Evolutionary conservation across 345 rosid genomes (phyloP).

Genomic region (Eucalyptus pauciflora): DNA sequence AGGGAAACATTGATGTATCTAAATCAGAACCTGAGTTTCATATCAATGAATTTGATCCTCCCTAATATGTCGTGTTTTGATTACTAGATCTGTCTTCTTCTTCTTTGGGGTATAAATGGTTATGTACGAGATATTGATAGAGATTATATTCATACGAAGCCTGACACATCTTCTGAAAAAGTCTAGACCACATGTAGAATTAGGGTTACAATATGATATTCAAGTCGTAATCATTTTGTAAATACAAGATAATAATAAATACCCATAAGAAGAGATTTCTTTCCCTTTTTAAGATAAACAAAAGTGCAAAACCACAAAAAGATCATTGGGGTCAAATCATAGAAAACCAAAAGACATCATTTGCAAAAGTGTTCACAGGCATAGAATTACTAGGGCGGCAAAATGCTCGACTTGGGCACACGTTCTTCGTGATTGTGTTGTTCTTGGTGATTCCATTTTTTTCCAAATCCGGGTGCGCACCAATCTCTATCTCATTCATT

Average conservation of each 20-base stretch:
- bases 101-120: rapidly evolving
- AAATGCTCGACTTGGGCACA: neutral
- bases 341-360: neutral
- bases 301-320: neutral
- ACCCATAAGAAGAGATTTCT: neutral
- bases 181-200: rapidly evolving
- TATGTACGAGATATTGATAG: neutral
- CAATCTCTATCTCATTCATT: neutral
- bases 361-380: neutral
- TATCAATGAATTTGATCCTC: neutral
- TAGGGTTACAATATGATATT: neutral
- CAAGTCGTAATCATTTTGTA: neutral
- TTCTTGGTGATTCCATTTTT: neutral
- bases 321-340: neutral
- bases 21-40: rapidly evolving
- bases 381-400: neutral
- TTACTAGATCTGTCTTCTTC: neutral
- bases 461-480: neutral
- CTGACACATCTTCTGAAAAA: neutral
- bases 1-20: neutral
- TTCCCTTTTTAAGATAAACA: neutral
- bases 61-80: rapidly evolving
- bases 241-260: neutral
- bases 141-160: neutral
- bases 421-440: neutral